phyloP scores from a whole-genome alignment of 2,329 filamentous ascomycete genomes.

The Pleurostoma richardsiae region DNA sequence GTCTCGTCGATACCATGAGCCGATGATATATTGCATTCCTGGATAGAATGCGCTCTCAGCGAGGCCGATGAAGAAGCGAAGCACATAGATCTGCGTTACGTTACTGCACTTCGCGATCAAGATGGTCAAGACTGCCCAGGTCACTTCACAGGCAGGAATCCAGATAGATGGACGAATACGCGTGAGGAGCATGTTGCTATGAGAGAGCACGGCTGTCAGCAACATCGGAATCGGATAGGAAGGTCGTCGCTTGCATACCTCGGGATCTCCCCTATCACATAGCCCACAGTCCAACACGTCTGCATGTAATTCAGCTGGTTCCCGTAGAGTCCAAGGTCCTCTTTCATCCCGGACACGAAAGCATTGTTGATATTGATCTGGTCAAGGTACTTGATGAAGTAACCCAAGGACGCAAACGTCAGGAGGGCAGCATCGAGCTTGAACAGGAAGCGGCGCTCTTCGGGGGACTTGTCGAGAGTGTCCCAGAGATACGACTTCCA shows the following conservation, averaged over 20 bases:
- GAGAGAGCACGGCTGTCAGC: neutral
- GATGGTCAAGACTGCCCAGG: slow-evolving; percentile 28
- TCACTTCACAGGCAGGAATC: slow-evolving; percentile 33
- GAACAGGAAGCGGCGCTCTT: slow-evolving; percentile 23
- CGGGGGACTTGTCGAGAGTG: slow-evolving; percentile 30
- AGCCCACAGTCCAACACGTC: slow-evolving; percentile 29
- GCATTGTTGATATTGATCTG: slow-evolving; percentile 35
- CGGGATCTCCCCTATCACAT: slow-evolving; percentile 31
- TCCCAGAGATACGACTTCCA: slow-evolving; percentile 47
- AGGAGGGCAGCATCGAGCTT: slow-evolving; percentile 26
- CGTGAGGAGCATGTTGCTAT: slow-evolving; percentile 27
- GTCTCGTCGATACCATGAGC: slow-evolving; percentile 36
- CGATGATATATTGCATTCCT: slow-evolving; percentile 36
- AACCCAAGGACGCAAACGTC: slow-evolving; percentile 32
- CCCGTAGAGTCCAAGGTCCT: slow-evolving; percentile 30
- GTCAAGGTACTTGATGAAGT: slow-evolving; percentile 39
- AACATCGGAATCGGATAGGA: too few relatives aligned
- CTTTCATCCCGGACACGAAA: slow-evolving; percentile 41
- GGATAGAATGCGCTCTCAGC: slow-evolving; percentile 33
- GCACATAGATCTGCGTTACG: slow-evolving; percentile 29
- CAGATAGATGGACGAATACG: slow-evolving; percentile 35
- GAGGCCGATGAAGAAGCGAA: slow-evolving; percentile 37
- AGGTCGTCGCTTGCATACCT: slow-evolving; percentile 11
- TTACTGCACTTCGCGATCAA: slow-evolving; percentile 22
- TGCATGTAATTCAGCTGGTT: slow-evolving; percentile 33